These are phyloP conservation scores for Trichomonas tenax DNA, from an alignment of 208 protist species.

Conservation along the genomic window DNA sequence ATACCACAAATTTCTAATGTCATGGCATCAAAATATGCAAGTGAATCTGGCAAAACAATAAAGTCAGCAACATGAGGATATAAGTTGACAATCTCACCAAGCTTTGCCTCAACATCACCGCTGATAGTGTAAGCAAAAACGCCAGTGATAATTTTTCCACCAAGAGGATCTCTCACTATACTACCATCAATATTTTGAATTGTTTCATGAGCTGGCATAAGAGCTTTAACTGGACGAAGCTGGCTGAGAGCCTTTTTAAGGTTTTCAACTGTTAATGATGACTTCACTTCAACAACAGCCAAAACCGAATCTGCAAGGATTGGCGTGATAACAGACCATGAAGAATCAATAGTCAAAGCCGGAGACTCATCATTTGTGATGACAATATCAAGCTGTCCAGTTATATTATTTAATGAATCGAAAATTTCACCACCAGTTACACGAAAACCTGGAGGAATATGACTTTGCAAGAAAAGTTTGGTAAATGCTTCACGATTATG, in stretches of 20 bases:
- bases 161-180: background rate
- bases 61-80: slow-evolving; percentile 2
- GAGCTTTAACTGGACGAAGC: background rate
- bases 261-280: background rate
- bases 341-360: background rate
- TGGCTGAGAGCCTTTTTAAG: background rate
- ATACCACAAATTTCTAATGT: background rate
- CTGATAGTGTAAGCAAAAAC: background rate
- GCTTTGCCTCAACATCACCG: background rate
- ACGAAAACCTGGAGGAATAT: background rate
- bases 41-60: background rate
- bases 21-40: background rate
- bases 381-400: background rate
- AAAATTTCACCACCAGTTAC: slow-evolving; percentile 7
- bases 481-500: background rate
- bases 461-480: background rate
- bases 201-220: background rate
- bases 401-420: background rate
- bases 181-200: background rate
- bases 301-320: background rate
- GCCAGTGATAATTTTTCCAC: background rate
- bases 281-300: background rate
- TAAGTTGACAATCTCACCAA: background rate
- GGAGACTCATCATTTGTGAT: background rate
- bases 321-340: background rate